phyloP scores from a whole-genome alignment of 2,329 filamentous ascomycete genomes.

The Colletotrichum sp. region DNA sequence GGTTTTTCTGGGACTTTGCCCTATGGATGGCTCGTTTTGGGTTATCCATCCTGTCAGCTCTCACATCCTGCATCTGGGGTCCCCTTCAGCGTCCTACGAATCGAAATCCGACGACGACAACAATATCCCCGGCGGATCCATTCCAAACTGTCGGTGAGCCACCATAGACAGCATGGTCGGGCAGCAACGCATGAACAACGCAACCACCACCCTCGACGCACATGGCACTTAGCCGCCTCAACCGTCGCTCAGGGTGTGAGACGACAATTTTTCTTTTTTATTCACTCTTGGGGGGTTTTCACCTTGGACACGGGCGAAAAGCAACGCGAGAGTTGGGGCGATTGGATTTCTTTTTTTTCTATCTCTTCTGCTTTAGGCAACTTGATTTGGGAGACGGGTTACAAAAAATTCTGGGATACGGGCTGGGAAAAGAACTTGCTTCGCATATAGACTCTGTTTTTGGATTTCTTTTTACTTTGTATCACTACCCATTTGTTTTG shows the following conservation, averaged over 20 bases:
- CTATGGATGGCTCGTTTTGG: not conserved
- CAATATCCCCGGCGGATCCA: slow-evolving; percentile 21
- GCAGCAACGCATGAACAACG: slow-evolving; percentile 22
- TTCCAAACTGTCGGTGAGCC: slow-evolving; percentile 20
- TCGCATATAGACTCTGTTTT: slow-evolving; percentile 22
- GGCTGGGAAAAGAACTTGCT: slow-evolving; percentile 24
- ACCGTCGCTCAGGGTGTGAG: slow-evolving; percentile 9
- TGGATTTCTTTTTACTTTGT: slow-evolving; percentile 4
- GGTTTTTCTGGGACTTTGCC: slow-evolving; percentile 7
- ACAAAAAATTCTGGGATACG: slow-evolving; percentile 21
- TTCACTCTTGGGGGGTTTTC: not conserved
- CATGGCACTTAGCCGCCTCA: slow-evolving; percentile 18
- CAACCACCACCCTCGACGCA: slow-evolving; percentile 20
- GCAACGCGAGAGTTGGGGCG: slow-evolving; percentile 1
- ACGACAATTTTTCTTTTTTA: slow-evolving; percentile 2
- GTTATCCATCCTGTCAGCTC: slow-evolving; percentile 9
- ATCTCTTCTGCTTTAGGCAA: not conserved
- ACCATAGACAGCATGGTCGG: slow-evolving; percentile 13
- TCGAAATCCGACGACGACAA: slow-evolving; percentile 1
- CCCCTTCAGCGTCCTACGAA: slow-evolving; percentile 2
- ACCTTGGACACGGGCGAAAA: slow-evolving; percentile 12
- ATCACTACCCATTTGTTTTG: not conserved
- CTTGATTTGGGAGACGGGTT: slow-evolving; percentile 14
- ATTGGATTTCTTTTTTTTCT: not conserved
- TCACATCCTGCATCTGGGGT: slow-evolving; percentile 21